Conservation (phyloP, 768 basidiomycete genomes). For the Gloeostereum incarnatum region DNA sequence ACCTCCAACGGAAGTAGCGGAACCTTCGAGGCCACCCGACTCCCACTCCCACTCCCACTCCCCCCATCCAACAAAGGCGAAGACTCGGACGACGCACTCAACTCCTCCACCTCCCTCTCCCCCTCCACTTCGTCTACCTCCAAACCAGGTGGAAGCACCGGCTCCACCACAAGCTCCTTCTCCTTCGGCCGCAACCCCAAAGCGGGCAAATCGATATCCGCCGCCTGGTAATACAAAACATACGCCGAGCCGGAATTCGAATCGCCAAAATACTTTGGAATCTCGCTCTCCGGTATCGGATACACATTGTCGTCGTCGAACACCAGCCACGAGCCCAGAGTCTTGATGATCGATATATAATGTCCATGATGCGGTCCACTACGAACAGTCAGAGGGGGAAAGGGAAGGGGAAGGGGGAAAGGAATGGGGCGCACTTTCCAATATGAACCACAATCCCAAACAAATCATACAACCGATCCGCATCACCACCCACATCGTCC, state of each 20-base stretch:
- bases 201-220: conserved; percentile 66
- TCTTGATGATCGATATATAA: conserved; percentile 92
- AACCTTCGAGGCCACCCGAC: too few relatives aligned
- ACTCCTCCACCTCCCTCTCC: too few relatives aligned
- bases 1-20: too few relatives aligned
- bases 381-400: conserved; percentile 9
- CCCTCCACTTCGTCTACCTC: too few relatives aligned
- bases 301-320: conserved; percentile 96
- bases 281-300: conserved; percentile 80
- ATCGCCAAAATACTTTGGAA: conserved; percentile 93
- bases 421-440: conserved; percentile 69
- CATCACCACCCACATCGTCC: conserved; percentile 84
- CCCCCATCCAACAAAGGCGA: too few relatives aligned
- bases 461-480: conserved; percentile 88
- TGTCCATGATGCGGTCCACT: conserved; percentile 99
- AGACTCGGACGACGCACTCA: too few relatives aligned
- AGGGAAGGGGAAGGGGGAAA: conserved; percentile 7
- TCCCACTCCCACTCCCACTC: too few relatives aligned
- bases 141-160: conserved; percentile 12
- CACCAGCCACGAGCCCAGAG: conserved; percentile 75
- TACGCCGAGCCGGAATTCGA: conserved; percentile 83
- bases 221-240: conserved; percentile 94
- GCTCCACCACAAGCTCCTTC: too few relatives aligned
- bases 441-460: conserved; percentile 99
- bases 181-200: conserved; percentile 49